phyloP scores from a whole-genome alignment of 208 protist genomes.

The Tritrichomonas musculus region DNA sequence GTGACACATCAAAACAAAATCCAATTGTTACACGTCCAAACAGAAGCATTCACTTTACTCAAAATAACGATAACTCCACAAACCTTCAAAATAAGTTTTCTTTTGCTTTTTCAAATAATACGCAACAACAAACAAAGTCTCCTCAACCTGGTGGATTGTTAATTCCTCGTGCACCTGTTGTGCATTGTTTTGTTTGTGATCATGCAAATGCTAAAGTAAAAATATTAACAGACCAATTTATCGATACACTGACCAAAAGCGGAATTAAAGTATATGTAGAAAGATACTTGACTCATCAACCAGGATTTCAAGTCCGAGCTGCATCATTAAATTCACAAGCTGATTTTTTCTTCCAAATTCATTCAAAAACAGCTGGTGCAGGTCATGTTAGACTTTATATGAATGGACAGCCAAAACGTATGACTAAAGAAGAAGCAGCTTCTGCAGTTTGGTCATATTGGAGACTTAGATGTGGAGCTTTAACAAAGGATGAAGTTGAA shows the following conservation, averaged over 20 bases:
- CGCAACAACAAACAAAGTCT: too few species aligned
- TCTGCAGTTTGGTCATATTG: not conserved
- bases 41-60: too few species aligned
- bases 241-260: not conserved
- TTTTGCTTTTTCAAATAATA: too few species aligned
- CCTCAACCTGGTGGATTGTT: too few species aligned
- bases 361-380: not conserved
- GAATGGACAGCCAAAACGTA: not conserved
- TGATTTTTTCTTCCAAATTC: conserved; percentile 24
- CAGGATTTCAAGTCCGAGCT: conserved; percentile 2
- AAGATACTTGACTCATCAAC: not conserved
- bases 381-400: conserved; percentile 1
- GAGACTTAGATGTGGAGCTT: not conserved
- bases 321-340: not conserved
- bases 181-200: not conserved
- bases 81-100: too few species aligned
- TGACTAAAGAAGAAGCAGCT: not conserved
- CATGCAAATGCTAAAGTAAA: conserved; percentile 3
- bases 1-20: too few species aligned
- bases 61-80: too few species aligned
- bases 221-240: not conserved
- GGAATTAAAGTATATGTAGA: not conserved
- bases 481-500: not conserved
- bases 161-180: not conserved
- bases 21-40: too few species aligned